Evolutionary conservation across 108 stramenopile species (phyloP).

Genomic region (Pseudonitzschia pungens): DNA sequence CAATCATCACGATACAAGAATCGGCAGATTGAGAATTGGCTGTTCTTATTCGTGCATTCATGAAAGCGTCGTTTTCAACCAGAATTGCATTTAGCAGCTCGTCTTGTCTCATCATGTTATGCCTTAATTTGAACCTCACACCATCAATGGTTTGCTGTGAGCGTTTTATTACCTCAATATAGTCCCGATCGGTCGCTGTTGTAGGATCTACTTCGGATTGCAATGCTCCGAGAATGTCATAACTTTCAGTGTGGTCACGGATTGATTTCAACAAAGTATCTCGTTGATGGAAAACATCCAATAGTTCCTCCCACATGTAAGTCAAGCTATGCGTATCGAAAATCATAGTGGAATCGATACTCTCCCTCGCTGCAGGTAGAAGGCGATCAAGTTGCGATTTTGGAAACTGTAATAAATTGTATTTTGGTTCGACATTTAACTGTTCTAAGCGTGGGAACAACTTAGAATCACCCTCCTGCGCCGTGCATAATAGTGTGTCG

Average conservation of each 20-base stretch:
- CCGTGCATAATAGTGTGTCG: conserved; percentile 29
- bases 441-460: conserved; percentile 31
- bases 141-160: conserved; percentile 28
- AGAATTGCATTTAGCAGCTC: conserved; percentile 39
- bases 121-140: conserved; percentile 23
- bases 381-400: conserved; percentile 48
- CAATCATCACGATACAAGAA: conserved; percentile 46
- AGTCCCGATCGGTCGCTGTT: neutral
- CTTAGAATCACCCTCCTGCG: conserved; percentile 45
- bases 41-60: conserved; percentile 21
- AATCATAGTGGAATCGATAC: neutral
- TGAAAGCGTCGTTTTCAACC: conserved; percentile 48
- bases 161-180: conserved; percentile 9
- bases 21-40: conserved; percentile 24
- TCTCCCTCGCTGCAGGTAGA: conserved; percentile 21
- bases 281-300: conserved; percentile 34
- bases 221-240: conserved; percentile 28
- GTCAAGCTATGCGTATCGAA: conserved; percentile 36
- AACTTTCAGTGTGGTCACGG: conserved; percentile 24
- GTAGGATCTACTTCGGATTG: conserved; percentile 3
- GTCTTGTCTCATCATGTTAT: conserved; percentile 38
- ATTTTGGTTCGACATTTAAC: conserved; percentile 48
- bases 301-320: conserved; percentile 36
- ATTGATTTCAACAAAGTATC: conserved; percentile 29
- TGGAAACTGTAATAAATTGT: conserved; percentile 36